Base-by-base conservation (phyloP, 192 early-diverging fungal species). In the Backusella australiensis region DNA sequence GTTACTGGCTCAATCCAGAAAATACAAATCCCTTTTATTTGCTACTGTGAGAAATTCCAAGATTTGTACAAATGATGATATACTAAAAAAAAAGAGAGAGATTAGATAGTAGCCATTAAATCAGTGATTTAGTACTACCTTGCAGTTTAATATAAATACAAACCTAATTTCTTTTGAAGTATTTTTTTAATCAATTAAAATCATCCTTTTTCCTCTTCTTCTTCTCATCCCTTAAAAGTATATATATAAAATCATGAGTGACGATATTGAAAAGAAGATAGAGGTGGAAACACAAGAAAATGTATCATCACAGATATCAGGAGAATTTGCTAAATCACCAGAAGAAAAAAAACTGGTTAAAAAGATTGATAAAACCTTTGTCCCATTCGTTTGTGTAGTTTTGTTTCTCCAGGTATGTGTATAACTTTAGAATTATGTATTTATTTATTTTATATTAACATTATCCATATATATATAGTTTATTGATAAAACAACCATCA, bases 351-450 rank as follows among this genome's bases (percentile, higher is more conserved):
- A 7, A 2, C 36, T 81, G 12, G 39, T 81, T 5, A 67, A 69
- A 29, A 81, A 81, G 21, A 56, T 81, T 19, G 65, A 81, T 44
- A 65, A 67, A 67, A 36, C 17, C 9, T 52, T 81, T 35, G 12
- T 81, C 19, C 80, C 80, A 14, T 74, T 46, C 34, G 17, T 81
- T 8, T 72, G 71, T 53, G 23, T 69, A 35, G 59, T 81, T 59
- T 35, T 67, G 35, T 81, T 81, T 63, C 23, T 77, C 4, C 80
- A 78, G 77, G 77, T 78, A 73, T 34, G 14, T 21, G 63, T n/a
- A 19, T 63, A 42, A 14, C 26, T 52, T 3, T 34, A 14, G 5
- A 17, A 44, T 44, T 36, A 26, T 66, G 21, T 67, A 41, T 70
- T 65, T 29, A 56, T 41, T 46, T 9, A 70, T 5, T 15, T 17